phyloP scores from a whole-genome alignment of 495 filamentous ascomycete genomes.

The Neurospora sp. region DNA sequence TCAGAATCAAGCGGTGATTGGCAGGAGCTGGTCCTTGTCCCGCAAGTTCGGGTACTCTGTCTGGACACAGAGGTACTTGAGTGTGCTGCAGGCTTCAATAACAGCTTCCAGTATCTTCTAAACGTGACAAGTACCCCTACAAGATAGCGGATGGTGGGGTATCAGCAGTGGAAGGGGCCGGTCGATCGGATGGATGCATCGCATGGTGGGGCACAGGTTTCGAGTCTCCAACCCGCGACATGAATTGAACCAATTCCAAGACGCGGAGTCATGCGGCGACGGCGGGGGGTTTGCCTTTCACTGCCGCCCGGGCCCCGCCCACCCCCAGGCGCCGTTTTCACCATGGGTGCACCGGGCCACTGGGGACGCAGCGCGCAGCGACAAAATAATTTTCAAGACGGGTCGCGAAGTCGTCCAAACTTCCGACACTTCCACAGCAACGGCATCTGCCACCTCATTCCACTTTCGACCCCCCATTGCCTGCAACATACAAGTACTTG shows the following conservation, averaged over 20 bases:
- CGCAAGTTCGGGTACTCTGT: background rate
- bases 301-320: background rate
- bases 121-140: background rate
- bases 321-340: background rate
- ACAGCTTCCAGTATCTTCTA: background rate
- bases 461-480: background rate
- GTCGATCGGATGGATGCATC: background rate
- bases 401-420: background rate
- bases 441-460: background rate
- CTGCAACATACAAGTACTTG: background rate
- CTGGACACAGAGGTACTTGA: background rate
- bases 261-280: background rate
- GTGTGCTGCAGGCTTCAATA: no score
- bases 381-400: background rate
- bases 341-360: background rate
- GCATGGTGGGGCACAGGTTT: background rate
- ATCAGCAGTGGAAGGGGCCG: background rate
- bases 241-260: background rate
- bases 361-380: background rate
- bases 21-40: conserved; percentile 4
- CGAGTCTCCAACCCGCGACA: background rate
- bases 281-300: background rate
- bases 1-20: conserved; percentile 7
- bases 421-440: background rate
- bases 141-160: background rate